Evolutionary conservation across 768 basidiomycete genomes (phyloP), one percentile per base, ranked within the genome.

Genomic region (Mycena sanguinolenta): DNA sequence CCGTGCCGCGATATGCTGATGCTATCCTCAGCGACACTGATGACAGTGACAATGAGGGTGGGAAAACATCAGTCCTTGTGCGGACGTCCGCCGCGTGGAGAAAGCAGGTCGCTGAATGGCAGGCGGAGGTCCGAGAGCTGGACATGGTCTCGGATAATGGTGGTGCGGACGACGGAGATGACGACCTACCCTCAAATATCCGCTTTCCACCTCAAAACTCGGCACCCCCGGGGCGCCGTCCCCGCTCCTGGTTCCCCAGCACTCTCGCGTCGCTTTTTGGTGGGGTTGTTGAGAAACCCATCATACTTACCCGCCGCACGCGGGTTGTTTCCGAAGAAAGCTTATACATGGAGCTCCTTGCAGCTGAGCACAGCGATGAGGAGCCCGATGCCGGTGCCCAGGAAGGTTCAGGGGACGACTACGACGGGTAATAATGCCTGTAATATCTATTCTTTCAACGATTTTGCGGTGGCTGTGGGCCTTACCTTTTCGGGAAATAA

Each of bases 11-110:
- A 44, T 65, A 65, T 17, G 57, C 65, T 32, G 57, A 65, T 52
- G 57, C 65, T 6, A 65, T 65, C 39, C 65, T 65, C 19, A 65
- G 65, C 21, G 57, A 65, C 21, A 65, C 65, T 52, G 65, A 58
- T n/a, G 46, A 65, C 46, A 65, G 65, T 23, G 65, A 52, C 16
- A n/a, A 58, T 36, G 57, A 65, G 34, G 63, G 57, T 52, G 65
- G 34, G 57, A 58, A 58, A 36, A 50, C 8, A 6, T 58, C 65
- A 9, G 65, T 65, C 8, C 5, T 65, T 46, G 57, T 65, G 34
- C 46, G 57, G 8, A 58, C 65, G 6, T 58, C 65, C 14, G n/a
- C 7, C 21, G 65, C 57, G 7, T 52, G 65, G 65, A 46, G 65
- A 58, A 65, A 58, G 32, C 44, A 65, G 49, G 49, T 65, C 27